Evolutionary conservation across 2,329 filamentous ascomycete species (phyloP).

Genomic region (Stachybotrys elegans): DNA sequence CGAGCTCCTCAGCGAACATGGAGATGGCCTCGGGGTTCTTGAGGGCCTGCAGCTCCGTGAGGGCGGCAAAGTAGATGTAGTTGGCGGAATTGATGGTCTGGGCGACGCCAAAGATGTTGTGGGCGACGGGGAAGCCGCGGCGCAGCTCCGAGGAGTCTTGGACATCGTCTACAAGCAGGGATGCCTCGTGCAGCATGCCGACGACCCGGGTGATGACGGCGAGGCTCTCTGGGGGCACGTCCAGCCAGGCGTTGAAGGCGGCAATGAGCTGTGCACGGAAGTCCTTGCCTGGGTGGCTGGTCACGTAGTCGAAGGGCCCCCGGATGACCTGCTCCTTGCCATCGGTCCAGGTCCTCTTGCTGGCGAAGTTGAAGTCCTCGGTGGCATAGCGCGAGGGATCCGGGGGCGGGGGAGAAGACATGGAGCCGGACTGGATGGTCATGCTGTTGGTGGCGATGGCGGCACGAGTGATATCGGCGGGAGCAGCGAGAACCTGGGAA

Average conservation of each 20-base stretch:
- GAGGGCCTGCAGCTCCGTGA: slow-evolving; percentile 69
- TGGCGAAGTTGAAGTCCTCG: slow-evolving; percentile 49
- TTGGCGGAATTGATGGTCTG: slow-evolving; percentile 91
- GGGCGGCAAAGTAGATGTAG: slow-evolving; percentile 79
- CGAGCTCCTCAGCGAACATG: slow-evolving; percentile 76
- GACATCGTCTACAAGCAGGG: slow-evolving; percentile 80
- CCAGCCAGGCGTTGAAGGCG: slow-evolving; percentile 76
- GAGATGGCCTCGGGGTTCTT: slow-evolving; percentile 60
- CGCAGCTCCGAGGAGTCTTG: slow-evolving; percentile 76
- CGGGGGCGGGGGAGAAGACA: slow-evolving; percentile 31
- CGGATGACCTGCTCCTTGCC: slow-evolving; percentile 74
- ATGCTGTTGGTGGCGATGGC: slow-evolving; percentile 10
- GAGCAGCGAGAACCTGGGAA: not conserved
- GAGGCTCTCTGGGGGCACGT: slow-evolving; percentile 65
- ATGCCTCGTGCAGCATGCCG: slow-evolving; percentile 81
- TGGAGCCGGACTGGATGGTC: slow-evolving; percentile 24
- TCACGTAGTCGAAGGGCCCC: slow-evolving; percentile 77
- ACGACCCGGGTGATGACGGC: slow-evolving; percentile 74
- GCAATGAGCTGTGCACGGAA: slow-evolving; percentile 74
- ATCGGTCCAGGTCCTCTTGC: slow-evolving; percentile 56
- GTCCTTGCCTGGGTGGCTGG: slow-evolving; percentile 76
- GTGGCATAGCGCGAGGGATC: slow-evolving; percentile 49
- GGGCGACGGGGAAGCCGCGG: slow-evolving; percentile 74
- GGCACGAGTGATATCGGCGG: slow-evolving; percentile 11
- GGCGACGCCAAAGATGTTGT: slow-evolving; percentile 77